A percentile compares a stretch with the other conserved stretches of the same genome.
These are phyloP conservation scores for Aspergillus incahuasiensis DNA, from an alignment of 495 filamentous ascomycete genomes.

Conservation along the genomic window DNA sequence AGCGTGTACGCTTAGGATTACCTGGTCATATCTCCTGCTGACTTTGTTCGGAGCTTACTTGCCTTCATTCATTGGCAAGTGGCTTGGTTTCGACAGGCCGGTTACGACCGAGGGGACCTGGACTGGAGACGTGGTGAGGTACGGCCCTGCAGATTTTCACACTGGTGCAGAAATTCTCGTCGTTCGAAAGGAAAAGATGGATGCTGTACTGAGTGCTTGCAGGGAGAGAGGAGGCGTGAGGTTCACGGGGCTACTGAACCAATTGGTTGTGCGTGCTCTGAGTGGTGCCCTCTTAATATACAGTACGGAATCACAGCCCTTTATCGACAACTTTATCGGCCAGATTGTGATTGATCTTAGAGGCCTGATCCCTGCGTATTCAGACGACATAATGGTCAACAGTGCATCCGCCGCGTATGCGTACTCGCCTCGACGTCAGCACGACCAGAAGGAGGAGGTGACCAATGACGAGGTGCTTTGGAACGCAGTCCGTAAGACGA, in stretches of 20 bases:
- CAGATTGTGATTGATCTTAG: neutral
- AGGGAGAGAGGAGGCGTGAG: constrained; percentile 6
- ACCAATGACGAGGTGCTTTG: constrained; percentile 5
- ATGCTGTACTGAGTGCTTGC: constrained; percentile 8
- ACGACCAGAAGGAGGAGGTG: neutral
- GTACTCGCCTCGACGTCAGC: neutral
- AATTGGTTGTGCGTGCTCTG: constrained; percentile 13
- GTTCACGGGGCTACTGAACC: constrained; percentile 17
- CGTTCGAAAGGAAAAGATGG: neutral
- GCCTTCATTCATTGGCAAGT: neutral
- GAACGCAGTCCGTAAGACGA: constrained; percentile 14
- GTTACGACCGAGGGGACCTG: neutral
- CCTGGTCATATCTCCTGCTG: constrained; percentile 11
- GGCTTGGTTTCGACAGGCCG: neutral
- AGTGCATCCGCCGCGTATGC: neutral
- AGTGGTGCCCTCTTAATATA: neutral
- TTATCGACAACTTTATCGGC: too few relatives aligned
- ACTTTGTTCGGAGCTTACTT: constrained; percentile 9
- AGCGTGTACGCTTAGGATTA: constrained; percentile 12
- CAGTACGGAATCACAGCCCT: neutral
- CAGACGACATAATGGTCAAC: constrained; percentile 13
- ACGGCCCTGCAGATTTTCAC: neutral
- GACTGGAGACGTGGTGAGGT: neutral
- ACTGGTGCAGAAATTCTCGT: neutral
- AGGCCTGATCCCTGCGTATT: constrained; percentile 5